These are phyloP conservation scores for Suillus alpinus DNA, from an alignment of 768 basidiomycete species.

Conservation along the genomic window DNA sequence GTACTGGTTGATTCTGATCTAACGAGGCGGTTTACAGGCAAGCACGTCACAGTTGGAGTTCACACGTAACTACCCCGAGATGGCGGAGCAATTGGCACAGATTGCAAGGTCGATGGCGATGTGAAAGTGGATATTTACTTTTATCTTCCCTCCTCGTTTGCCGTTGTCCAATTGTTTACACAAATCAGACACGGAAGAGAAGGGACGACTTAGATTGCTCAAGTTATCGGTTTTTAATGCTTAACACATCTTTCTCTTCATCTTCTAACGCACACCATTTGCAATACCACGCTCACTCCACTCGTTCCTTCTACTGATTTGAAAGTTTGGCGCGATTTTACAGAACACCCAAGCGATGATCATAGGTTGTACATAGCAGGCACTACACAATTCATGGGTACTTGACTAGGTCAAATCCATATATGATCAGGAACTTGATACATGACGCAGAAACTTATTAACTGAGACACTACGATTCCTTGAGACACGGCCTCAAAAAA, in stretches of 20 bases:
- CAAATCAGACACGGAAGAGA: background rate
- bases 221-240: slow-evolving; percentile 4
- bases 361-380: background rate
- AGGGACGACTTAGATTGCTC: background rate
- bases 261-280: background rate
- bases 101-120: slow-evolving; percentile 40
- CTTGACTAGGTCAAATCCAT: background rate
- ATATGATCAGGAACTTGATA: background rate
- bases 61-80: slow-evolving; percentile 76
- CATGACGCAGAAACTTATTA: background rate
- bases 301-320: background rate
- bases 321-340: background rate
- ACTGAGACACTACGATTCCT: background rate
- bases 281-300: slow-evolving; percentile 1
- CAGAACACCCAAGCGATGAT: background rate
- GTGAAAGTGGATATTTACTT: slow-evolving; percentile 14
- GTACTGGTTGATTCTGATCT: background rate
- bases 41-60: slow-evolving; percentile 82
- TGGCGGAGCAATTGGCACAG: slow-evolving; percentile 65
- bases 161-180: background rate
- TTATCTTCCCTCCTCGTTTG: background rate
- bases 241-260: background rate
- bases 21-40: slow-evolving; percentile 46
- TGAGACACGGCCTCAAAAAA: background rate
- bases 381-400: background rate